Base-by-base conservation (phyloP, 106 monocot genomes). In the Allium fistulosum region DNA sequence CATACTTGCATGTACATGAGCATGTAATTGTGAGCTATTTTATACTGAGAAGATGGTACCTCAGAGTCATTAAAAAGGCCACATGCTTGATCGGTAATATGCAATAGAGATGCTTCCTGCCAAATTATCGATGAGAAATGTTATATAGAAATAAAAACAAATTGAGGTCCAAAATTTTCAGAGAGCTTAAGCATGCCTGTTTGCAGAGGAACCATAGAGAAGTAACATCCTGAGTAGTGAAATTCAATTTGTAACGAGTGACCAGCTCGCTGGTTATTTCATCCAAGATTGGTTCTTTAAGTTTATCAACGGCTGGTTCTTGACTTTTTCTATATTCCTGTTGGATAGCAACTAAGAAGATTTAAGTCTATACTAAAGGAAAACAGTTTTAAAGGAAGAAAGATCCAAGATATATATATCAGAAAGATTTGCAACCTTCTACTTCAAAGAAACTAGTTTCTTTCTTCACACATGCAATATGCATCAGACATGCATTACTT, bases 151-250 rank as follows among this genome's bases (percentile, higher is more conserved):
- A 26, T 48, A 53, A 47, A 58, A 17, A 7, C 16, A 26, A 49
- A 52, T 26, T 26, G 2, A 50, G 48, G 49, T 63, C 49, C 61
- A 3, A 16, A n/a, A 53, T 67, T 68, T 17, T 56, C 63, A 4
- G 17, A 9, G 26, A 15, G 9, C 49, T 22, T 22, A 51, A 10
- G 22, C 53, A 51, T 79, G 93, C 99, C 87, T 93, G 99, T 73
- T 99, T 90, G 77, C 99, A 99, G 37, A 99, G 93, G 79, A 99
- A 93, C 99, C 99, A 99, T 2, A 99, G 80, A 18, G 92, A 87
- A 18, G 90, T 77, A 61, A 90, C 50, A 83, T 93, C 87, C 69
- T 90, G 77, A 53, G 75, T 85, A 58, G 82, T 93, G 47, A 99
- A 99, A 78, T 93, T 85, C 55, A 99, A 74, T 26, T 69, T 37